These are phyloP conservation scores for Holtermannia corniformis DNA, from an alignment of 768 basidiomycete species.

Conservation along the genomic window DNA sequence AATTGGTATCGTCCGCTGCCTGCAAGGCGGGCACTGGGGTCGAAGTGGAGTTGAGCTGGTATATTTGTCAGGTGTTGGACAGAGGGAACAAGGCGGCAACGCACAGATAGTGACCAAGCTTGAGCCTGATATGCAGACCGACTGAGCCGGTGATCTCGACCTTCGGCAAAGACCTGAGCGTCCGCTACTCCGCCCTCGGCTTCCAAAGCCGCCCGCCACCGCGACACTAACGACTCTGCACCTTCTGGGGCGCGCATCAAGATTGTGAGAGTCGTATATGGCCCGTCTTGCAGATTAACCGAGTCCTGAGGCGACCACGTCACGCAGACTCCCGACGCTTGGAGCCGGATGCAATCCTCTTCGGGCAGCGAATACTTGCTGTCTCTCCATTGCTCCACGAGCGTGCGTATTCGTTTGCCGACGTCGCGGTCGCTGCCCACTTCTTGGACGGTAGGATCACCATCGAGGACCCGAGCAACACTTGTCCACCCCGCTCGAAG, in stretches of 20 bases:
- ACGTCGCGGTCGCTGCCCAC: too few species aligned
- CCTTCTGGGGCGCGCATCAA: neutral
- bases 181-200: constrained; percentile 4
- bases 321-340: constrained; percentile 15
- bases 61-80: neutral
- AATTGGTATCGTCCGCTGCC: constrained; percentile 1
- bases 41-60: neutral
- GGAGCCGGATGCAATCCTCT: constrained; percentile 3
- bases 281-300: neutral
- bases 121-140: constrained; percentile 9
- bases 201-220: constrained; percentile 14
- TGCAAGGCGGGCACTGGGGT: neutral
- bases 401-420: too few species aligned
- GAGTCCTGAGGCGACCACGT: too few species aligned
- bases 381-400: too few species aligned
- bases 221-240: constrained; percentile 6
- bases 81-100: constrained; percentile 1
- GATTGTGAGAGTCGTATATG: neutral
- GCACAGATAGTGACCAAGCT: constrained; percentile 24
- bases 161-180: constrained; percentile 26
- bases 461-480: constrained; percentile 29
- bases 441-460: too few species aligned
- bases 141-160: constrained; percentile 1
- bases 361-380: too few species aligned
- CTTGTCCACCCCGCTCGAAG: constrained; percentile 28